These are phyloP conservation scores for Alternaria ethzedia DNA, from an alignment of 2,329 filamentous ascomycete species.

Conservation along the genomic window DNA sequence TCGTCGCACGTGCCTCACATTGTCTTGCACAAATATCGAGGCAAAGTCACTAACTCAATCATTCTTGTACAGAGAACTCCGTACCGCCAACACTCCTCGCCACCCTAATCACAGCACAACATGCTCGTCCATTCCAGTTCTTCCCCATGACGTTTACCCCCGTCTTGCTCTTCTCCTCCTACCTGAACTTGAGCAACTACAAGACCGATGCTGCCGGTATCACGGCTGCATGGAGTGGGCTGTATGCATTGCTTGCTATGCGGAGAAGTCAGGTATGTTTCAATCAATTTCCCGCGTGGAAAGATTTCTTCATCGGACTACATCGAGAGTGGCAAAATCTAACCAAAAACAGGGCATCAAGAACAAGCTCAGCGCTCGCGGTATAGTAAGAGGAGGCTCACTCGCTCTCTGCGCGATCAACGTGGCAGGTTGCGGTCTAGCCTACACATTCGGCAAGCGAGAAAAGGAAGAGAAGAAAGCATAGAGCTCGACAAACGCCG, in stretches of 20 bases:
- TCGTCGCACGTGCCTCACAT: constrained; percentile 8
- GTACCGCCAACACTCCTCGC: constrained; percentile 70
- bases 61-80: constrained; percentile 60
- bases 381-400: constrained; percentile 59
- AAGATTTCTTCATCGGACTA: not conserved
- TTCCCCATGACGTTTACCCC: constrained; percentile 73
- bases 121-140: constrained; percentile 69
- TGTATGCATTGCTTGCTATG: constrained; percentile 68
- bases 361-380: constrained; percentile 58
- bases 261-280: constrained; percentile 58
- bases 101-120: constrained; percentile 69
- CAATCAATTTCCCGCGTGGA: not conserved
- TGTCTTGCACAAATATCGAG: not conserved
- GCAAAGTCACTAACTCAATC: constrained; percentile 5
- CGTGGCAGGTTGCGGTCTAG: constrained; percentile 58
- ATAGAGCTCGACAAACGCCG: not conserved
- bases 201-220: constrained; percentile 69
- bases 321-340: not conserved
- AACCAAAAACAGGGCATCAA: constrained; percentile 44
- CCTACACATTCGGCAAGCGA: constrained; percentile 59
- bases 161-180: constrained; percentile 69
- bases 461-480: constrained; percentile 40
- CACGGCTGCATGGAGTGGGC: constrained; percentile 68
- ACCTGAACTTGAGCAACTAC: constrained; percentile 68
- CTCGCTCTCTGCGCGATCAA: constrained; percentile 60